Conservation (phyloP, 441 rosid genomes). For the Heliophila coronopifolia region DNA sequence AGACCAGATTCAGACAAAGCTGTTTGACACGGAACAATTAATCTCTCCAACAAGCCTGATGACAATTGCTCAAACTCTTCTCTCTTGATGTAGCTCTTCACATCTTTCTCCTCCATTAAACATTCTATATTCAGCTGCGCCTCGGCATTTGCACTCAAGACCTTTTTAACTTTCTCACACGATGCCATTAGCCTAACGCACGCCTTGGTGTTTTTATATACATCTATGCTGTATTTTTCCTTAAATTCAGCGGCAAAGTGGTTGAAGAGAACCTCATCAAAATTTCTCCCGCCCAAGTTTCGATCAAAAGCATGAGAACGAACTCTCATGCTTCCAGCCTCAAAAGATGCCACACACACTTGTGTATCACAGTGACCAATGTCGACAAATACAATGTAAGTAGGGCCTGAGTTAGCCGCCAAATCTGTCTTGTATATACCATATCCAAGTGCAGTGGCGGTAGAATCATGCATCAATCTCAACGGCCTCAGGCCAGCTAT, state of each 20-base stretch:
- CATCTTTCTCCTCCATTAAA: conserved; percentile 96
- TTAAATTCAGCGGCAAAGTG: conserved; percentile 72
- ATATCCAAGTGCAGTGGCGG: conserved; percentile 89
- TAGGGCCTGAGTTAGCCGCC: conserved; percentile 41
- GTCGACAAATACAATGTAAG: conserved; percentile 65
- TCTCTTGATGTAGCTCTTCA: conserved; percentile 78
- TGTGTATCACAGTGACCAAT: conserved; percentile 90
- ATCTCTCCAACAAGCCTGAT: conserved; percentile 48
- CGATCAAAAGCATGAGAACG: conserved; percentile 74
- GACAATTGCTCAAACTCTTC: conserved; percentile 73
- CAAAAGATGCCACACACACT: conserved; percentile 59
- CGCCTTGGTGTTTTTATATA: conserved; percentile 65
- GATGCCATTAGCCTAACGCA: conserved; percentile 67
- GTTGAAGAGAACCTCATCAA: conserved; percentile 69
- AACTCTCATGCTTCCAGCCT: conserved; percentile 64
- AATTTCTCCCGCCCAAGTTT: conserved; percentile 83
- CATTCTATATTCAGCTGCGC: conserved; percentile 81
- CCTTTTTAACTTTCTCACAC: conserved; percentile 92
- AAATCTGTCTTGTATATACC: conserved; percentile 88
- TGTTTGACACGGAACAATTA: conserved; percentile 49
- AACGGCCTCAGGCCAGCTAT: conserved; percentile 80
- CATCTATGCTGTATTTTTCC: conserved; percentile 74
- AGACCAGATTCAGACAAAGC: conserved; percentile 46
- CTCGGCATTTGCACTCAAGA: conserved; percentile 91
- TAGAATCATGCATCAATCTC: conserved; percentile 88